These are phyloP conservation scores for Wilcoxina mikolae DNA, from an alignment of 495 filamentous ascomycete genomes.

Conservation along the genomic window DNA sequence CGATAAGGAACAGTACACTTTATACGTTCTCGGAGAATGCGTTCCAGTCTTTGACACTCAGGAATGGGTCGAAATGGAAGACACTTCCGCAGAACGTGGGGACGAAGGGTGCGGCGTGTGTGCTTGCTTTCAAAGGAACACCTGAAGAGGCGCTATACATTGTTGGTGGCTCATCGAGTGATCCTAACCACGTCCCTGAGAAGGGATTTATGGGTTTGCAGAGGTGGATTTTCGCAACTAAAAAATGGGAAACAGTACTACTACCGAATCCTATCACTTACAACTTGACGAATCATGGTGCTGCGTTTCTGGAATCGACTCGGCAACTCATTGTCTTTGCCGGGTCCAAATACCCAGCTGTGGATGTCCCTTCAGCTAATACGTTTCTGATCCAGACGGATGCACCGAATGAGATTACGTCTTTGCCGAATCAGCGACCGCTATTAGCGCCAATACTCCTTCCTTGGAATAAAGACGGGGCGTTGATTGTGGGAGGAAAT, in stretches of 20 bases:
- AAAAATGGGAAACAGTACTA: constrained; percentile 57
- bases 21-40: constrained; percentile 66
- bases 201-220: constrained; percentile 63
- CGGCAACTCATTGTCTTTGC: constrained; percentile 68
- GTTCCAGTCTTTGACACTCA: constrained; percentile 59
- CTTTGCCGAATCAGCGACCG: constrained; percentile 42
- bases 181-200: constrained; percentile 32
- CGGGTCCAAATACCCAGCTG: constrained; percentile 45
- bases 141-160: constrained; percentile 58
- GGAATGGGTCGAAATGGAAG: constrained; percentile 56
- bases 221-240: constrained; percentile 59
- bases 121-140: constrained; percentile 46
- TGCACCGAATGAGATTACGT: constrained; percentile 37
- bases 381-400: constrained; percentile 59
- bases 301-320: constrained; percentile 55
- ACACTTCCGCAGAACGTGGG: constrained; percentile 45
- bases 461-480: constrained; percentile 57
- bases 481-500: constrained; percentile 63
- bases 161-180: constrained; percentile 51
- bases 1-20: constrained; percentile 65
- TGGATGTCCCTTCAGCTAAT: constrained; percentile 42
- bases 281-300: constrained; percentile 50
- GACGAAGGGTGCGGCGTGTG: constrained; percentile 63
- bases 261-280: constrained; percentile 42
- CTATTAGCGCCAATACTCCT: constrained; percentile 55